Evolutionary conservation across 768 basidiomycete genomes (phyloP).

Genomic region (Coprinellus micaceus): DNA sequence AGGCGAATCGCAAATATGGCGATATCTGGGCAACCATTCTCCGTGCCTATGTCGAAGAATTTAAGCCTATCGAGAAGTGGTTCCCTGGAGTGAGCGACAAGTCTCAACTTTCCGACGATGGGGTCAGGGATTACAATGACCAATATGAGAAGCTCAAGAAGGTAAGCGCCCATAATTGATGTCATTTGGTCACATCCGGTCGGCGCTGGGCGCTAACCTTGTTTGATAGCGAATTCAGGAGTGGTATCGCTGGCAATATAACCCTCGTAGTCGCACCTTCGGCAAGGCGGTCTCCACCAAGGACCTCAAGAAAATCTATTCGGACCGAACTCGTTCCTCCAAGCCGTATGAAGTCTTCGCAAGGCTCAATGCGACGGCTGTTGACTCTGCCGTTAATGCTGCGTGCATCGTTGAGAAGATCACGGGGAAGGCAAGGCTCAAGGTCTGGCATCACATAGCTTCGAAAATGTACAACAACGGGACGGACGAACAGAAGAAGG

Average conservation of each 20-base stretch:
- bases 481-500: neutral
- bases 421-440: neutral
- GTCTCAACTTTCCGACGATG: neutral
- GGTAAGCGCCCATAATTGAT: neutral
- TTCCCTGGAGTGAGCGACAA: neutral
- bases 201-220: no score
- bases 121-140: neutral
- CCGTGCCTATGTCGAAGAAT: neutral
- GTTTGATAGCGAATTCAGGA: neutral
- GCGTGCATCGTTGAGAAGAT: neutral
- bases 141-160: neutral
- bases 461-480: neutral
- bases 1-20: neutral
- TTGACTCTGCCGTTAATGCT: neutral
- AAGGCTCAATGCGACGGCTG: neutral
- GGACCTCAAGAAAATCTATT: neutral
- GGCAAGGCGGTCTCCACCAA: neutral
- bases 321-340: neutral
- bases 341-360: neutral
- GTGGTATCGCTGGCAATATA: neutral
- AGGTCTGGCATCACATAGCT: neutral
- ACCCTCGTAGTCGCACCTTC: neutral
- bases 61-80: neutral
- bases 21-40: neutral
- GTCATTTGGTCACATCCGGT: no score